Percentiles rank a stretch among this genome's conserved stretches.
These are phyloP conservation scores for Phytopythium vexans DNA, from an alignment of 352 stramenopile genomes.

Conservation along the genomic window DNA sequence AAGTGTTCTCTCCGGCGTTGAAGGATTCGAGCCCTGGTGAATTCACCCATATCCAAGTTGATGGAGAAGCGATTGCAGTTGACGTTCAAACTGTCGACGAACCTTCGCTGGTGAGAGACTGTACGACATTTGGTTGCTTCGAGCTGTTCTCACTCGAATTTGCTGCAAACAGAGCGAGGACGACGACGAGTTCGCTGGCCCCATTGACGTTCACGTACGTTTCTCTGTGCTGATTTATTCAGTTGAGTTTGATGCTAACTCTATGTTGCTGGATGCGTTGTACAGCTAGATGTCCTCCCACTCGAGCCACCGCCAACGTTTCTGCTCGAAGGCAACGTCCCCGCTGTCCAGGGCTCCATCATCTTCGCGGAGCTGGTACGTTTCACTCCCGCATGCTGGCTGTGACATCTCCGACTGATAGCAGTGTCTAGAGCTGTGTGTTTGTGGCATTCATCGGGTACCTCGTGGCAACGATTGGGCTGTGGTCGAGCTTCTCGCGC, in stretches of 20 bases:
- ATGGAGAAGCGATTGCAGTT: neutral
- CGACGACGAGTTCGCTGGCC: slow-evolving; percentile 29
- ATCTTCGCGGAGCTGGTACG: slow-evolving; percentile 42
- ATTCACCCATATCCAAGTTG: no score
- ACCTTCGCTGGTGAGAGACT: neutral
- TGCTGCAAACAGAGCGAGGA: neutral
- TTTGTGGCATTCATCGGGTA: slow-evolving; percentile 66
- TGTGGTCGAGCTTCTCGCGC: slow-evolving; percentile 50
- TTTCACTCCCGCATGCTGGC: neutral
- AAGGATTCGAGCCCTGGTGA: neutral
- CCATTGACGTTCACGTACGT: slow-evolving; percentile 7
- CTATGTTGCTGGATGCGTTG: neutral
- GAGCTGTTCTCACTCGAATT: no score
- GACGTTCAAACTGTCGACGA: neutral
- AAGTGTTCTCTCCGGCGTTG: neutral
- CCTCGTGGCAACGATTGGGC: slow-evolving; percentile 45
- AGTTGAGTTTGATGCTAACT: neutral
- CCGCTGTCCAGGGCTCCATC: slow-evolving; percentile 34
- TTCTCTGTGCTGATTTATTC: neutral
- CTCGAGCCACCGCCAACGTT: slow-evolving; percentile 5
- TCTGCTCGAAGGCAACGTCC: slow-evolving; percentile 16
- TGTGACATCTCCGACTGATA: no score
- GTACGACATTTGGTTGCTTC: no score
- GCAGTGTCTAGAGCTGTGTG: slow-evolving; percentile 35
- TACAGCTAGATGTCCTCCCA: slow-evolving; percentile 3